Base-by-base conservation (phyloP, 2,329 filamentous ascomycete genomes). In the Aspergillus ruber region DNA sequence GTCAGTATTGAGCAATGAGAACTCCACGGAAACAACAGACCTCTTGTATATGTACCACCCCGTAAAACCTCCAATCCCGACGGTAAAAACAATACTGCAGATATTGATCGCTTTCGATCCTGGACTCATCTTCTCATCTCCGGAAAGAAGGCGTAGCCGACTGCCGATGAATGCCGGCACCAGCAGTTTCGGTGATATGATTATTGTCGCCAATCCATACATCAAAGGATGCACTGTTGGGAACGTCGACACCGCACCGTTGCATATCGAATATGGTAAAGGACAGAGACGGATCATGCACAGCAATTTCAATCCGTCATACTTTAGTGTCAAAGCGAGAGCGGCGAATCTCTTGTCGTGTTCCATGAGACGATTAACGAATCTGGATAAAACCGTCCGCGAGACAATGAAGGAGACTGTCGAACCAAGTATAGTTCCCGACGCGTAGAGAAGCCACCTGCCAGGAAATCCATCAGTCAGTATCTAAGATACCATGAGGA, bases 251-350 rank as follows among this genome's bases (percentile, higher is more conserved):
- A 98, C 81, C 51, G 95, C 95, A 44, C 90, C 93, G 64, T 98
- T 98, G 63, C 87, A 90, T 56, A 97, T 74, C 45, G 87, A 93
- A 67, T 95, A 98, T 12, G 93, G 93, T 50, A 98, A 67, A 2
- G 93, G 93, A 61, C 91, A 97, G 54, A 97, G 79, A 25, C 93
- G 82, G 58, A 98, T 93, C 79, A 93, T 94, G 53, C 88, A 84
- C 41, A 98, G 77, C 46, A 97, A 83, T 60, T 89, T 86, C 44
- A 98, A 69, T 1, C 93, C 93, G 61, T 98, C 93, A 61, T 88
- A 84, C 55, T 95, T 89, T 52, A 98, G 75, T 6, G 93, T 93
- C 59, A 96, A 79, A 18, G 87, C 82, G 21, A 98, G 78, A 4
- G 93, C 93, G 8, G 93, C 82, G 66, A 98, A 98, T 45, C 90